Evolutionary conservation across 2,329 filamentous ascomycete genomes (phyloP).

Genomic region (Colletotrichum aenigma): DNA sequence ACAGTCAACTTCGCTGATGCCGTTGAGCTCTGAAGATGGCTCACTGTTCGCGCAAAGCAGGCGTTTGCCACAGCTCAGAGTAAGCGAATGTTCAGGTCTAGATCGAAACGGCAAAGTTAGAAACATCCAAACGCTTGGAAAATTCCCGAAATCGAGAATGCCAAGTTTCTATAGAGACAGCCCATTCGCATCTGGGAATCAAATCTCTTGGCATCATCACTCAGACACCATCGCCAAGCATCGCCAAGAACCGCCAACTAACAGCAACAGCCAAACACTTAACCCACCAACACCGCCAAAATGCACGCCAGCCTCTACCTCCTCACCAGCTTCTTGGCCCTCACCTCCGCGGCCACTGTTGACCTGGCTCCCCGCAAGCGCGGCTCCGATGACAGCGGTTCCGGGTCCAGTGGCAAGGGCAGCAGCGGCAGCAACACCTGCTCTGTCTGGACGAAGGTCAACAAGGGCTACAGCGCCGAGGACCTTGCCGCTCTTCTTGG

Average conservation of each 20-base stretch:
- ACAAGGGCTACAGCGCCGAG: slow-evolving; percentile 52
- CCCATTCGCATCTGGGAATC: background rate
- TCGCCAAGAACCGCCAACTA: background rate
- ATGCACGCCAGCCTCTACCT: background rate
- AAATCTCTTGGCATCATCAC: background rate
- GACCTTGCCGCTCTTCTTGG: slow-evolving; percentile 59
- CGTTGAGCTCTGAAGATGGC: background rate
- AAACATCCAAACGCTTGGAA: background rate
- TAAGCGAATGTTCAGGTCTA: background rate
- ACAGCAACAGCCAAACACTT: background rate
- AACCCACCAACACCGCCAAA: background rate
- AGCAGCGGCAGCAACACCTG: background rate
- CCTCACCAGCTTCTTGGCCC: background rate
- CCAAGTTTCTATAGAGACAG: background rate
- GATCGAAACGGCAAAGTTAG: background rate
- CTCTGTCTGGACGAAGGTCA: slow-evolving; percentile 42
- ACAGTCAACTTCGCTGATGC: background rate
- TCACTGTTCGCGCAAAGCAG: background rate
- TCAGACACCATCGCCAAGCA: background rate
- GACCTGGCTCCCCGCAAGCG: background rate
- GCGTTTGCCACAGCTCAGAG: background rate
- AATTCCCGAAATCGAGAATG: background rate
- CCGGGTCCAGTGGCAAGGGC: background rate
- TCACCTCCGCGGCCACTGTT: background rate
- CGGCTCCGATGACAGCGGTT: background rate